phyloP scores from a whole-genome alignment of 768 basidiomycete species.

The Steccherinum ochraceum region DNA sequence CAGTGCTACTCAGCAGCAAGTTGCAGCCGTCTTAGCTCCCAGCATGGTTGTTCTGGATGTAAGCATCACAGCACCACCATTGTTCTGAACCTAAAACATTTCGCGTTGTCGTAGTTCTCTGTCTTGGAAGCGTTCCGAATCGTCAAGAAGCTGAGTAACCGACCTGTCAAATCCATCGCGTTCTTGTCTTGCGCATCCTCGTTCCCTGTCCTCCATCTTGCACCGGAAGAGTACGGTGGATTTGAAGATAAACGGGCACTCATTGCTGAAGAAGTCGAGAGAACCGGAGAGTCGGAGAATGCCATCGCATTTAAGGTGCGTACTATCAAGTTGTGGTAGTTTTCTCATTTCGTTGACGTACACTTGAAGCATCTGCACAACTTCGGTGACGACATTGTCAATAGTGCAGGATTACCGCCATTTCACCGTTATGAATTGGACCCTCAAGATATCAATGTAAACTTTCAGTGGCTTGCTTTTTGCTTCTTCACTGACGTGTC shows the following conservation, averaged over 20 bases:
- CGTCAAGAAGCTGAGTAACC: not conserved
- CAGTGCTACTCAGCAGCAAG: not conserved
- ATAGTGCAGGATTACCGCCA: conserved; percentile 4
- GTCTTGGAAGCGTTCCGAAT: not conserved
- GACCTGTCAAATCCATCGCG: not conserved
- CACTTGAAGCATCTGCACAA: not conserved
- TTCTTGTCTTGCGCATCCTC: not conserved
- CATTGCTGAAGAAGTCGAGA: not conserved
- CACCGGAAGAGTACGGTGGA: not conserved
- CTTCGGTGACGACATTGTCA: not conserved
- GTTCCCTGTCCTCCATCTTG: not conserved
- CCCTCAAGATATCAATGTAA: conserved; percentile 8
- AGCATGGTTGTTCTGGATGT: not conserved
- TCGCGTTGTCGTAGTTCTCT: not conserved
- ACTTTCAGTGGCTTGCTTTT: not conserved
- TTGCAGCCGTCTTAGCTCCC: not conserved
- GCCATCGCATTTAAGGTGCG: not conserved
- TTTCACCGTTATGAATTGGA: conserved; percentile 6
- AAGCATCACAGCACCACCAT: too few relatives aligned
- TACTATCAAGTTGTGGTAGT: too few relatives aligned
- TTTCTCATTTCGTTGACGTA: too few relatives aligned
- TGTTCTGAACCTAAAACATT: too few relatives aligned
- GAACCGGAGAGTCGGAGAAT: not conserved
- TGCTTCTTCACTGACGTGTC: not conserved
- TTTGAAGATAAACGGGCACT: not conserved